These are phyloP conservation scores for Mortierella alpina DNA, from an alignment of 192 early-diverging fungal species.

Conservation along the genomic window DNA sequence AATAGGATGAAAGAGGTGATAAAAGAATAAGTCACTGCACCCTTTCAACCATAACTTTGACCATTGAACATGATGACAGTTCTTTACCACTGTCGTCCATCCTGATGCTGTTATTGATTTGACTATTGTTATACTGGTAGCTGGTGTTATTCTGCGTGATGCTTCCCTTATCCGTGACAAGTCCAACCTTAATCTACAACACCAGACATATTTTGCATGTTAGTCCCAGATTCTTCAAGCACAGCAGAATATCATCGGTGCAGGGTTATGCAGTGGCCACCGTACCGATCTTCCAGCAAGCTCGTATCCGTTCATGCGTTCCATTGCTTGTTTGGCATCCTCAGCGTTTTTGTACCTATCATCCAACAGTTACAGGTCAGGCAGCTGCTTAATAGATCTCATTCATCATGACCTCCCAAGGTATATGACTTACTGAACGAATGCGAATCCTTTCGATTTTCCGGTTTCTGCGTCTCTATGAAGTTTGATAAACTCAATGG, in stretches of 20 bases:
- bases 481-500: constrained; percentile 84
- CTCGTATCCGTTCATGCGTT: constrained; percentile 86
- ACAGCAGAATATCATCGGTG: neutral
- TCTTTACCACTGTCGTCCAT: constrained; percentile 53
- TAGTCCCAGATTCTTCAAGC: neutral
- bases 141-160: constrained; percentile 46
- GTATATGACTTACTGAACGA: constrained; percentile 74
- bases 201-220: neutral
- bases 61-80: neutral
- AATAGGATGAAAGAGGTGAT: neutral
- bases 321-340: constrained; percentile 82
- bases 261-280: neutral
- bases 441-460: constrained; percentile 79
- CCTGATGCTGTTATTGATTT: constrained; percentile 48
- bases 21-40: neutral
- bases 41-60: neutral
- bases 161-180: constrained; percentile 73
- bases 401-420: neutral
- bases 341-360: constrained; percentile 70
- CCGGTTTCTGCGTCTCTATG: constrained; percentile 80
- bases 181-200: constrained; percentile 78
- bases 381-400: neutral
- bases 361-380: neutral
- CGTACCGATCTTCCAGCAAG: constrained; percentile 78
- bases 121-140: constrained; percentile 64